phyloP scores from a whole-genome alignment of 441 rosid species.

The Aquilaria agallochum region DNA sequence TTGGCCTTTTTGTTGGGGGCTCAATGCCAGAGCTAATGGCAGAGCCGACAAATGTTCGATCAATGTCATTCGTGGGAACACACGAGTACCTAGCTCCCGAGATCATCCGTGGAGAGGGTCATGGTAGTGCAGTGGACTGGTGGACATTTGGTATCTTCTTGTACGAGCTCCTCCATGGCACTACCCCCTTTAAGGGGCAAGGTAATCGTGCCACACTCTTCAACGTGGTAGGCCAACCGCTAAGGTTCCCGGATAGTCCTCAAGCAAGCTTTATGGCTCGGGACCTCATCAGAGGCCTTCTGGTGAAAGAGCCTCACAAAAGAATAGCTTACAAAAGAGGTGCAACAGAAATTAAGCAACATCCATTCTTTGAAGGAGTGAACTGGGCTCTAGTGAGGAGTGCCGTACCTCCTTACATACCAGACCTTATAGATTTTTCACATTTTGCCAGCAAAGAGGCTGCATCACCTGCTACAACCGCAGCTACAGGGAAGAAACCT shows the following conservation, averaged over 20 bases:
- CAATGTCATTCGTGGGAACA: constrained; percentile 93
- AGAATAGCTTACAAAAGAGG: constrained; percentile 77
- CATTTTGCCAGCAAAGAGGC: constrained; percentile 52
- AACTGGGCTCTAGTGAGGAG: constrained; percentile 88
- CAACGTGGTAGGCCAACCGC: constrained; percentile 79
- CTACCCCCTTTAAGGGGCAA: constrained; percentile 82
- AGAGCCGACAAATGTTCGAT: constrained; percentile 76
- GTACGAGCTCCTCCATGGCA: constrained; percentile 71
- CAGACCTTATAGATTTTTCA: constrained; percentile 70
- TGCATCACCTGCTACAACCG: constrained; percentile 10
- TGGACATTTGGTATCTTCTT: constrained; percentile 86
- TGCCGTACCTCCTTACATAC: constrained; percentile 76
- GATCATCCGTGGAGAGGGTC: constrained; percentile 87
- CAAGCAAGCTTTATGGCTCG: constrained; percentile 62
- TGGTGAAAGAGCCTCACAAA: constrained; percentile 77
- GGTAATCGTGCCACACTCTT: constrained; percentile 76
- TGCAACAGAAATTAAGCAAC: constrained; percentile 88
- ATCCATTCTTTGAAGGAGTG: constrained; percentile 81
- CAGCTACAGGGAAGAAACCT: constrained; percentile 26
- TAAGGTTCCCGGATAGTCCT: constrained; percentile 72
- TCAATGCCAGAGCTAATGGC: constrained; percentile 83
- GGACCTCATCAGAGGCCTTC: constrained; percentile 68
- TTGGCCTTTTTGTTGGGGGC: constrained; percentile 53
- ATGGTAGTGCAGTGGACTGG: constrained; percentile 96
- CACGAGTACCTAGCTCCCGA: constrained; percentile 91